phyloP scores from a whole-genome alignment of 2,329 filamentous ascomycete genomes.

The Byssochlamys sp. region DNA sequence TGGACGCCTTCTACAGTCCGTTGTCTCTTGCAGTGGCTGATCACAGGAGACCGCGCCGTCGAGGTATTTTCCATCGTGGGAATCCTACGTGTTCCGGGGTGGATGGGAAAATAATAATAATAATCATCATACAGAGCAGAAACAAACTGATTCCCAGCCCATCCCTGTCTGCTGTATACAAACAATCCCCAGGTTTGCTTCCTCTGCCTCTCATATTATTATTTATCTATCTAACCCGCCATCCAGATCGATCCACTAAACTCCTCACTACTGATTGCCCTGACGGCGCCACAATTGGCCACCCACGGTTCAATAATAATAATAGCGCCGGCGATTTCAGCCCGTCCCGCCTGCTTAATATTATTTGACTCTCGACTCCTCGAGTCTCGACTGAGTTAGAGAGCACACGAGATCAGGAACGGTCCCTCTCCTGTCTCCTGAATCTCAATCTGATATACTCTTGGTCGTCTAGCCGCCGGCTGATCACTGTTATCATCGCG shows the following conservation, averaged over 20 bases:
- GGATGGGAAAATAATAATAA: neutral
- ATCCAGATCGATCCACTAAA: neutral
- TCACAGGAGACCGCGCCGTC: neutral
- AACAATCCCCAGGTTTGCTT: neutral
- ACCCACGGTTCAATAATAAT: neutral
- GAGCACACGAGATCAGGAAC: neutral
- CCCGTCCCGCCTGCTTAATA: neutral
- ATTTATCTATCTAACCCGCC: neutral
- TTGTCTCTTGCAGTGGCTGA: neutral
- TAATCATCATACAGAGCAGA: neutral
- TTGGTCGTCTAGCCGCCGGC: neutral
- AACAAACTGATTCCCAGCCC: neutral
- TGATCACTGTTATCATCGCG: neutral
- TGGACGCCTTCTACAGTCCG: neutral
- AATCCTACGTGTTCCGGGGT: neutral
- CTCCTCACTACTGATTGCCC: neutral
- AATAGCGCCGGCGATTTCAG: neutral
- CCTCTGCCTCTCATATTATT: neutral
- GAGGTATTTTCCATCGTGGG: neutral
- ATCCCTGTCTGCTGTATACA: neutral
- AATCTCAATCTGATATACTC: neutral
- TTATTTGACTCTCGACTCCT: neutral
- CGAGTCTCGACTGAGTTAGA: neutral
- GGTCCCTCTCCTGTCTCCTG: neutral
- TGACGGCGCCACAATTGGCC: neutral